Evolutionary conservation across 2,329 filamentous ascomycete genomes (phyloP).

Genomic region (Colletotrichum limetticola): DNA sequence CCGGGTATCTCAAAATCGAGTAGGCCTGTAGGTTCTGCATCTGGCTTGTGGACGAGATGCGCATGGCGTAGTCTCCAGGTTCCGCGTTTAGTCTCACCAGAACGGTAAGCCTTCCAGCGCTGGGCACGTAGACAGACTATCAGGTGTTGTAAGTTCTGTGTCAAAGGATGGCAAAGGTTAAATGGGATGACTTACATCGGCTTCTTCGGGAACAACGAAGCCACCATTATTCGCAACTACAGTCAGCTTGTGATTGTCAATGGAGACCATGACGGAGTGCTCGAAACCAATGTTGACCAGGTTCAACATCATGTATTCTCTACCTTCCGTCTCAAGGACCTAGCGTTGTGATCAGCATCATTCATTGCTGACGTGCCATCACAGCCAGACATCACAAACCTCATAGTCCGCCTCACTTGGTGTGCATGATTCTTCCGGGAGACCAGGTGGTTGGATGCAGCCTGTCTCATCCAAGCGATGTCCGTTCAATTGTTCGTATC

Average conservation of each 20-base stretch:
- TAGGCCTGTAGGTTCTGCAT: conserved; percentile 40
- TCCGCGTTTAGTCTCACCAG: conserved; percentile 36
- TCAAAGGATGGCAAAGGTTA: background rate
- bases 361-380: background rate
- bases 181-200: background rate
- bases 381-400: background rate
- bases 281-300: conserved; percentile 30
- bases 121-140: conserved; percentile 35
- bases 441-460: conserved; percentile 20
- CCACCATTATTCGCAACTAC: conserved; percentile 40
- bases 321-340: conserved; percentile 23
- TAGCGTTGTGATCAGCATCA: background rate
- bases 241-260: conserved; percentile 40
- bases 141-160: background rate
- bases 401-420: conserved; percentile 26
- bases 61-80: conserved; percentile 38
- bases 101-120: conserved; percentile 37
- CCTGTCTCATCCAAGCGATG: conserved; percentile 16
- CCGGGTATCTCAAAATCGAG: conserved; percentile 34
- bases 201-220: conserved; percentile 35
- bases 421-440: conserved; percentile 14
- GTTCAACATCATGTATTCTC: conserved; percentile 28
- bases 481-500: conserved; percentile 19
- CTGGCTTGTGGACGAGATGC: conserved; percentile 38
- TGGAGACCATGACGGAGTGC: conserved; percentile 29